These are phyloP conservation scores for Phlebopus sp. DNA, from an alignment of 1,284 basidiomycete genomes.

Conservation along the genomic window DNA sequence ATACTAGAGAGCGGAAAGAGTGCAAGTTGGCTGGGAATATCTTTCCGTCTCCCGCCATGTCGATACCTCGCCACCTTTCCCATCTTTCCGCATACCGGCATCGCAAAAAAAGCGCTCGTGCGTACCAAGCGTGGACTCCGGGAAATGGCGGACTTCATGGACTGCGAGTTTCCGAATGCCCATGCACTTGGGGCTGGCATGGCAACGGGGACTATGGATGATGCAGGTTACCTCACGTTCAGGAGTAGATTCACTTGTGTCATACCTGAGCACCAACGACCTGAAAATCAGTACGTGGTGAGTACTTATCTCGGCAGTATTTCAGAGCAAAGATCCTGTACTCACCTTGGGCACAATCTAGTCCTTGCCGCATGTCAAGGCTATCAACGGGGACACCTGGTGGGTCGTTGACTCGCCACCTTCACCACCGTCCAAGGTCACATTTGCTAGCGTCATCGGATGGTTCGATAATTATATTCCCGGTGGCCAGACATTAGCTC, in stretches of 20 bases:
- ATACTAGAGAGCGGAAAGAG: conserved; percentile 19
- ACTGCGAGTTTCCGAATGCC: conserved; percentile 9
- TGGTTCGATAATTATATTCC: conserved; percentile 10
- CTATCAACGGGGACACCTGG: conserved; percentile 5
- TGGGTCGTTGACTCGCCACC: background rate
- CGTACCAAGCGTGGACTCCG: background rate
- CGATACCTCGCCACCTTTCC: conserved; percentile 21
- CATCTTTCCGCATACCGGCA: conserved; percentile 20
- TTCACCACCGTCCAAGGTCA: background rate
- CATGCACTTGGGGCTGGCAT: background rate
- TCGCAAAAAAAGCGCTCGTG: conserved; percentile 15
- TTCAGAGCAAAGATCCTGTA: background rate
- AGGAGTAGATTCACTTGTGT: background rate
- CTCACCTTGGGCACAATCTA: background rate
- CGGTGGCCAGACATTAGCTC: conserved; percentile 10
- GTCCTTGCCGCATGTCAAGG: background rate
- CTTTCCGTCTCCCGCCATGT: conserved; percentile 9
- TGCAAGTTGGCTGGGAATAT: conserved; percentile 22
- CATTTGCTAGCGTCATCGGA: conserved; percentile 7
- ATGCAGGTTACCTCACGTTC: conserved; percentile 9
- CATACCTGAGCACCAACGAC: background rate
- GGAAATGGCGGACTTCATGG: conserved; percentile 8
- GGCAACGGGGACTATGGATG: conserved; percentile 8
- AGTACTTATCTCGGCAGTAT: background rate
- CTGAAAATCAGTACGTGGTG: background rate